A percentile compares a stretch with the other conserved stretches of the same genome.
These are phyloP conservation scores for Calonectria fujianensis DNA, from an alignment of 2,329 filamentous ascomycete genomes.

Conservation along the genomic window DNA sequence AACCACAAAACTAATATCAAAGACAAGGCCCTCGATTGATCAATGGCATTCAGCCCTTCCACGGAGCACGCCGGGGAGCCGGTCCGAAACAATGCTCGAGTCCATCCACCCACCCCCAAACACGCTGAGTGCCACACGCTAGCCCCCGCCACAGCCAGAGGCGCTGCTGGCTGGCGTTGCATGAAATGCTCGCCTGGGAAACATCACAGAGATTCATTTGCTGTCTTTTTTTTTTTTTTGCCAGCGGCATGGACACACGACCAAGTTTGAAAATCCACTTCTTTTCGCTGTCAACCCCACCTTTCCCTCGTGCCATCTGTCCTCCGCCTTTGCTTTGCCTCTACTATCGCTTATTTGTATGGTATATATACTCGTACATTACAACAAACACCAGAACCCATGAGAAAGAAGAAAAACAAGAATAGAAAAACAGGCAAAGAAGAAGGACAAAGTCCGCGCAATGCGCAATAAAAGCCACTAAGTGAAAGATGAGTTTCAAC, in stretches of 20 bases:
- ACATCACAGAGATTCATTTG: conserved; percentile 9
- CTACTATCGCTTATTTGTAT: conserved; percentile 34
- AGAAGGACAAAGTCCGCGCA: conserved; percentile 2
- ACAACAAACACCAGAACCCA: conserved; percentile 31
- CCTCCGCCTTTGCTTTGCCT: neutral
- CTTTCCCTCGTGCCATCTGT: neutral
- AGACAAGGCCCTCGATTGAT: conserved; percentile 12
- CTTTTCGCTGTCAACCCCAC: conserved; percentile 27
- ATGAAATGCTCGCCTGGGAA: conserved; percentile 23
- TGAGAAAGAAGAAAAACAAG: conserved; percentile 18
- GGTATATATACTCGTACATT: conserved; percentile 46
- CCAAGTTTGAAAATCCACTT: conserved; percentile 13
- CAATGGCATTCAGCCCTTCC: conserved; percentile 8
- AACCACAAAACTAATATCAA: conserved; percentile 10
- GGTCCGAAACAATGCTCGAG: conserved; percentile 13
- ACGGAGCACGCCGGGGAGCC: neutral
- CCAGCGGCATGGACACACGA: neutral
- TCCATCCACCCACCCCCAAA: neutral
- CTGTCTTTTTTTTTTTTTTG: neutral
- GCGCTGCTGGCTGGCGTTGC: conserved; percentile 1
- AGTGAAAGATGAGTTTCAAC: conserved; percentile 1
- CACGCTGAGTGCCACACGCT: neutral
- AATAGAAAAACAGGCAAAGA: conserved; percentile 9
- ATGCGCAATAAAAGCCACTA: conserved; percentile 27
- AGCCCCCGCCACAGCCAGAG: neutral